A percentile compares a stretch with the other conserved stretches of the same genome.
Evolutionary conservation across 352 stramenopile genomes (phyloP).

Genomic region (Globisporangium splendens): DNA sequence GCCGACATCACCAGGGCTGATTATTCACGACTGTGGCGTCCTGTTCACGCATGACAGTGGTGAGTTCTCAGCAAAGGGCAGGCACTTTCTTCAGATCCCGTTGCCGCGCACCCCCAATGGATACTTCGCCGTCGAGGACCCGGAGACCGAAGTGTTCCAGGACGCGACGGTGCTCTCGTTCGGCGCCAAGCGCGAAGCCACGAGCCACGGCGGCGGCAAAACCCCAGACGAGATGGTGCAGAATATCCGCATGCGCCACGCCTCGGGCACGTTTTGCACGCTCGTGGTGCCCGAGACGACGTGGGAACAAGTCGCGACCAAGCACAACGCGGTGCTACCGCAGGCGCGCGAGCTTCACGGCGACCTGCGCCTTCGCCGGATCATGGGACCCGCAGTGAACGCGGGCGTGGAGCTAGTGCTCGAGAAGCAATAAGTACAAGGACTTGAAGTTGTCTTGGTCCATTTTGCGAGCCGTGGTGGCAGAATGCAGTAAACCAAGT

Average conservation of each 20-base stretch:
- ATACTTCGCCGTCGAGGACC: constrained; percentile 7
- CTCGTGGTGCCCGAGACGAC: constrained; percentile 49
- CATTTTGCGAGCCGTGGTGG: too few relatives aligned
- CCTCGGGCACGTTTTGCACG: constrained; percentile 74
- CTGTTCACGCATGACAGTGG: constrained; percentile 36
- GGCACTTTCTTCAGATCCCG: constrained; percentile 52
- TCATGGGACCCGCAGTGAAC: constrained; percentile 50
- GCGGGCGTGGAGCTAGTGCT: constrained; percentile 39
- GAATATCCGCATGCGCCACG: constrained; percentile 87
- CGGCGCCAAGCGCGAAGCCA: constrained; percentile 50
- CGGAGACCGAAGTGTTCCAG: constrained; percentile 42
- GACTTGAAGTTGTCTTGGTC: too few relatives aligned
- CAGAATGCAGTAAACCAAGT: too few relatives aligned
- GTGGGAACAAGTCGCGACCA: constrained; percentile 40
- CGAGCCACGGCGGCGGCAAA: constrained; percentile 64
- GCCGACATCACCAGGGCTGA: neutral
- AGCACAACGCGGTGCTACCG: constrained; percentile 38
- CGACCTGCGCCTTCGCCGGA: constrained; percentile 50
- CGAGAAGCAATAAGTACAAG: constrained; percentile 10
- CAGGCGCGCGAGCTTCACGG: constrained; percentile 39
- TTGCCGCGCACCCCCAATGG: constrained; percentile 31
- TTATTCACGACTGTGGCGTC: constrained; percentile 51
- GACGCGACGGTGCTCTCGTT: constrained; percentile 68
- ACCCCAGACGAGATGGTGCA: constrained; percentile 74
- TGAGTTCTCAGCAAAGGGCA: neutral